A percentile compares a stretch with the other conserved stretches of the same genome.
phyloP scores from a whole-genome alignment of 108 stramenopile genomes.

The Licmophora abbreviata region DNA sequence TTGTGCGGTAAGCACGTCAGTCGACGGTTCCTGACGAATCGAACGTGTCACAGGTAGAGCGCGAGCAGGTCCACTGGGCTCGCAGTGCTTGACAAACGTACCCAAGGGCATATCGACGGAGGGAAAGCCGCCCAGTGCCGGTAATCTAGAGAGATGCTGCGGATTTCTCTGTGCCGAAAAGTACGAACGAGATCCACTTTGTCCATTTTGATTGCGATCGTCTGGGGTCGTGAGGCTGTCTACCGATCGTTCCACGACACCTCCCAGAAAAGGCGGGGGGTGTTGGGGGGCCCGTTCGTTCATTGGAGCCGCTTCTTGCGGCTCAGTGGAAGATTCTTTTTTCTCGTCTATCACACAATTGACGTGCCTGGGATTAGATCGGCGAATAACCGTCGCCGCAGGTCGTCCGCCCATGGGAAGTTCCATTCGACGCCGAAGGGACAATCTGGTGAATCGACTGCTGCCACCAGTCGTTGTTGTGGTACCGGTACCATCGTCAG shows the following conservation, averaged over 20 bases:
- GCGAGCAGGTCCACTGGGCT: not conserved
- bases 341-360: no score
- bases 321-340: not conserved
- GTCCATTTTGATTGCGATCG: no score
- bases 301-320: not conserved
- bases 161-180: no score
- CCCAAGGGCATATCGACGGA: slow-evolving; percentile 41
- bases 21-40: not conserved
- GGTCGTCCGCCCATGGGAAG: slow-evolving; percentile 55
- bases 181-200: not conserved
- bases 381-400: slow-evolving; percentile 52
- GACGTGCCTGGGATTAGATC: slow-evolving; percentile 23
- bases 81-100: slow-evolving; percentile 23
- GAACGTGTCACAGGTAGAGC: no score
- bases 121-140: slow-evolving; percentile 31
- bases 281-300: not conserved
- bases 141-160: slow-evolving; percentile 5
- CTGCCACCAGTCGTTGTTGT: not conserved
- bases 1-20: not conserved
- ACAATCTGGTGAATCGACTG: slow-evolving; percentile 4
- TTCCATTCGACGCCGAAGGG: slow-evolving; percentile 48
- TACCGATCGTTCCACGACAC: no score
- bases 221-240: no score
- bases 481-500: slow-evolving; percentile 7
- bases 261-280: not conserved